Percentiles rank a stretch among this genome's conserved stretches.
Evolutionary conservation across 345 rosid species (phyloP).

Genomic region (Boechera retrofracta): DNA sequence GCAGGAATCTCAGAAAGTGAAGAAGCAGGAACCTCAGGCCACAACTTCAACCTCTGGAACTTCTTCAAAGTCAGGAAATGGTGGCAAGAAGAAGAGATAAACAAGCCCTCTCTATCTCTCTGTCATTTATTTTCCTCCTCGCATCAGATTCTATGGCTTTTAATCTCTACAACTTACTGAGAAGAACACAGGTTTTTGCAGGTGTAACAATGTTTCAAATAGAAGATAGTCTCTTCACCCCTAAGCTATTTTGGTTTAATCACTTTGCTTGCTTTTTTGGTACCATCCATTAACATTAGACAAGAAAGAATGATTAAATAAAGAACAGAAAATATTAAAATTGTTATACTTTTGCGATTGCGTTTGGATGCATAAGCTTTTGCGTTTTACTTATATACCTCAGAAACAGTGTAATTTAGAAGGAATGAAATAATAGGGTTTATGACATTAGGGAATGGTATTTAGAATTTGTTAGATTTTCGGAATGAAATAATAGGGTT

Average conservation of each 20-base stretch:
- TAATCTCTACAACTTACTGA: not conserved
- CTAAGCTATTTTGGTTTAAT: not conserved
- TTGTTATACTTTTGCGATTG: not conserved
- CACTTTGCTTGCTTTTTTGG: not conserved
- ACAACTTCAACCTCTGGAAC: conserved; percentile 53
- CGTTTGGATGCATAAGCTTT: not conserved
- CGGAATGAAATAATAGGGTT: no score
- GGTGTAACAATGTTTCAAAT: not conserved
- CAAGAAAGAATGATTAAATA: not conserved
- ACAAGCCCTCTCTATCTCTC: not conserved
- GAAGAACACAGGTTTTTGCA: conserved; percentile 10
- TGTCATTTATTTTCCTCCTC: conserved; percentile 6
- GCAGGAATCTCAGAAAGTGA: conserved; percentile 73
- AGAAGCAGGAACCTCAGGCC: conserved; percentile 75
- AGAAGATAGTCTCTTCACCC: not conserved
- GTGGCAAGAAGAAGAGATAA: conserved; percentile 86
- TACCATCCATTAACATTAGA: conserved; percentile 9
- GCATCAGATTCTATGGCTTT: conserved; percentile 21
- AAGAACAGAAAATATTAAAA: not conserved
- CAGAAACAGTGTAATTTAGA: not conserved
- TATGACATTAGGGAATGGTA: no score
- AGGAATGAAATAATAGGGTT: no score
- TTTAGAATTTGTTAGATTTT: no score
- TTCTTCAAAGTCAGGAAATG: conserved; percentile 71
- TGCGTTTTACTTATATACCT: not conserved